Base-by-base conservation (phyloP, 225 moss, liverwort and hornwort species). In the Pleurozium schreberi region DNA sequence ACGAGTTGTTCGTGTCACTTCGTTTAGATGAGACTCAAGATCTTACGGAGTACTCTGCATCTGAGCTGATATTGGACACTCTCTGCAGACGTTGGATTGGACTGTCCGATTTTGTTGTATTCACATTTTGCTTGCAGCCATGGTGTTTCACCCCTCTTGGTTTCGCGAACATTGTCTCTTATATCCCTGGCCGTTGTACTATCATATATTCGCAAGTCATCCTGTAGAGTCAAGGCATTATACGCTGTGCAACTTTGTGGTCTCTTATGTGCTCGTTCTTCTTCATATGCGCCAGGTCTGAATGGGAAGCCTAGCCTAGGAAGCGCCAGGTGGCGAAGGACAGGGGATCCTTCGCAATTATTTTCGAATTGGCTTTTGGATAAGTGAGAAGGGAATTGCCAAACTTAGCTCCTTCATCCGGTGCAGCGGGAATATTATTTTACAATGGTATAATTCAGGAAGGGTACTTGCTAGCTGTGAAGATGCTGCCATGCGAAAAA, bases 401-500 rank as follows among this genome's bases (percentile, higher is more conserved):
- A 45, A 40, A 64, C 84, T 53, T 36, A 84, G 85, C 66, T 66
- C 28, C 61, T 85, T 60, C 34, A 50, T 49, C 57, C 75, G 47
- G 81, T 43, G 85, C 67, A 68, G 53, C 64, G 55, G 40, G 49
- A 78, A 73, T 57, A 20, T 83, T 50, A 60, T 38, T 49, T 63
- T 63, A 61, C 11, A 42, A 57, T 57, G 27, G 45, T 28, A 36
- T 50, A 85, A 52, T 52, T 75, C 63, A 53, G 69, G 70, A 85
- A 68, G 53, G 76, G 40, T 38, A 79, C 42, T 86, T 33, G 47
- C 83, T n/a, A 63, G 34, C 47, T 36, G 70, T 49, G 18, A 92
- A 87, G 69, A 89, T 90, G 81, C 69, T 90, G 76, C 90, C 90
- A 61, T 83, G 90, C 87, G 87, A 89, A 73, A 76, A 84, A 57